Evolutionary conservation across 108 stramenopile genomes (phyloP).

Genomic region (Pseudonitzschia multistriata): DNA sequence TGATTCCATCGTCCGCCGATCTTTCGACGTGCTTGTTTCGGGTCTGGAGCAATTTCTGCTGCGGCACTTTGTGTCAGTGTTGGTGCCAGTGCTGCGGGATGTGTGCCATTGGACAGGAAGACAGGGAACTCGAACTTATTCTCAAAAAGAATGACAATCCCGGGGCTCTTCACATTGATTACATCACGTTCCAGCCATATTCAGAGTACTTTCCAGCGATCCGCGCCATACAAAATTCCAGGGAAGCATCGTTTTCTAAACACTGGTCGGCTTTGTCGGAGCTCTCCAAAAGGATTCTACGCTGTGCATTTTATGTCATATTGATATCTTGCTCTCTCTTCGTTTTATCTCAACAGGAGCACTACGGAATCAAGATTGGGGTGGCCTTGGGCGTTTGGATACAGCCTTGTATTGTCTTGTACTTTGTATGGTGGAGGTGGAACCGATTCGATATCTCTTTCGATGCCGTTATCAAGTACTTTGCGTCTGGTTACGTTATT

Average conservation of each 20-base stretch:
- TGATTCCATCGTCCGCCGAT: background rate
- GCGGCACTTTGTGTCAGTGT: constrained; percentile 33
- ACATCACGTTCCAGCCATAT: constrained; percentile 72
- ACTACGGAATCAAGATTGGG: background rate
- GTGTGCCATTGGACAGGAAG: constrained; percentile 81
- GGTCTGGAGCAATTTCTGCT: constrained; percentile 31
- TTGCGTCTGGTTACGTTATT: constrained; percentile 66
- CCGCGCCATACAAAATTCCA: background rate
- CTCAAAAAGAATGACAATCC: constrained; percentile 25
- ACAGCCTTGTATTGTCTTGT: constrained; percentile 30
- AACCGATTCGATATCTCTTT: constrained; percentile 47
- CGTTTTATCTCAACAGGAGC: background rate
- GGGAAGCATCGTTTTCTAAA: background rate
- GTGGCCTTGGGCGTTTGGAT: background rate
- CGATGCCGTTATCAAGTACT: constrained; percentile 82
- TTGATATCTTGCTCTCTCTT: background rate
- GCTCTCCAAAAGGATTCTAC: background rate
- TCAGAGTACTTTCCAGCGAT: constrained; percentile 59
- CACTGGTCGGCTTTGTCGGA: background rate
- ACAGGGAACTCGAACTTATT: constrained; percentile 54
- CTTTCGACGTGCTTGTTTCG: background rate
- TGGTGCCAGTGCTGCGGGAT: constrained; percentile 70
- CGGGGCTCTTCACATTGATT: constrained; percentile 50
- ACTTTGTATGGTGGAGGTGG: constrained; percentile 48
- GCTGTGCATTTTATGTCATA: background rate